Conservation (phyloP, 208 protist genomes). For the Trypanosoma avium region DNA sequence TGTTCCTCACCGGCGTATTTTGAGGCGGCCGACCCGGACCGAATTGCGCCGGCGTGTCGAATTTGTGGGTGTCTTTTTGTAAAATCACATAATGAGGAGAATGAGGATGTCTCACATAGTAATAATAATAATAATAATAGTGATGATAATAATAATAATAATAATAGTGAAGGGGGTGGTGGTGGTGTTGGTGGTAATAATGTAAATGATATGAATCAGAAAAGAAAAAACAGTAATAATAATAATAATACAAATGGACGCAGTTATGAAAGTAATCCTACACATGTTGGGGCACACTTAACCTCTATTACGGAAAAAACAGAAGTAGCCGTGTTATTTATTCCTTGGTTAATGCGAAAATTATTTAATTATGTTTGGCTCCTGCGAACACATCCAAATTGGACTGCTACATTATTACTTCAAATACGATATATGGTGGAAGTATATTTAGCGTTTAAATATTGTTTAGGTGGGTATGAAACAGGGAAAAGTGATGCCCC, state of each 20-base stretch:
- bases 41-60: slow-evolving; percentile 64
- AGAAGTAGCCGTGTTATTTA: slow-evolving; percentile 48
- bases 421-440: slow-evolving; percentile 79
- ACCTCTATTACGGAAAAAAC: slow-evolving; percentile 6
- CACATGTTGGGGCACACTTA: background rate
- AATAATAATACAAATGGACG: background rate
- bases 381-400: slow-evolving; percentile 71
- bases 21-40: slow-evolving; percentile 72
- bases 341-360: slow-evolving; percentile 75
- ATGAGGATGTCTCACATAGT: slow-evolving; percentile 19
- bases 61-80: slow-evolving; percentile 74
- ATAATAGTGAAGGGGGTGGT: background rate
- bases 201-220: background rate
- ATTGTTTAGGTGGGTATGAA: slow-evolving; percentile 80
- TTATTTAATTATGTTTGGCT: slow-evolving; percentile 84
- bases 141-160: slow-evolving; percentile 2
- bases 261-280: background rate
- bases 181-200: background rate
- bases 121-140: slow-evolving; percentile 32
- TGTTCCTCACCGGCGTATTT: slow-evolving; percentile 68
- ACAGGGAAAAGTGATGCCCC: slow-evolving; percentile 49
- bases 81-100: slow-evolving; percentile 3
- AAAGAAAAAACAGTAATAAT: background rate
- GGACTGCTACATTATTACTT: slow-evolving; percentile 64
- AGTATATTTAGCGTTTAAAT: slow-evolving; percentile 77